Evolutionary conservation across 2,329 filamentous ascomycete species (phyloP), one percentile per base, ranked within the genome.

Genomic region (Pseudocercospora macadamiae): DNA sequence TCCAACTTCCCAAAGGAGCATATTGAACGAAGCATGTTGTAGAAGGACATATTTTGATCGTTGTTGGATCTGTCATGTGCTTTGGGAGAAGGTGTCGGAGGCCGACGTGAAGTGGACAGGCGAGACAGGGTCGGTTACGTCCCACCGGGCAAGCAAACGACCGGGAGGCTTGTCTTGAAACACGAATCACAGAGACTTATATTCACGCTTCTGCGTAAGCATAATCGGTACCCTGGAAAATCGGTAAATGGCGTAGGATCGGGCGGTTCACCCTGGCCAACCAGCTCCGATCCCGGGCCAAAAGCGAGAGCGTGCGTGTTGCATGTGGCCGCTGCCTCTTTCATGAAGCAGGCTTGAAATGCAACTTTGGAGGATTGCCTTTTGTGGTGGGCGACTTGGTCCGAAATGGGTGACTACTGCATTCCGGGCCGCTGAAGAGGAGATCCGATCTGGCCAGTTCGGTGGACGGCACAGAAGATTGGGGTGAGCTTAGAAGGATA

Each of bases 401-500:
- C 25, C 18, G 23, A 21, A 25, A 21, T 44, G 19, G 39, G 39
- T 19, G 19, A 21, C 39, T 44, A 16, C 39, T 44, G 39, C 39
- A 44, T 19, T 21, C 19, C 39, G 39, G 39, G 16, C 39, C 39
- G 39, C 39, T 21, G 21, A 44, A 44, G 39, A 44, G 39, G 39
- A 23, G 18, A 44, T 9, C 39, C 39, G 39, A 44, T 25, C 39
- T 23, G 16, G 16, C 39, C 9, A 18, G 18, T 42, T 42, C 37
- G 37, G 28, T 7, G 6, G 12, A 32, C 28, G 28, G 28, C 18
- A 9, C 21, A 25, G 42, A 47, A 21, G 21, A 47, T 47, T 47
- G 42, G 42, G 9, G 42, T 25, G 42, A 47, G 42, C 42, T 47
- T 47, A 47, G n/a, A 47, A 47, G 42, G 42, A 47, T 26, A 47